Conservation (phyloP, 805 yeast genomes). For the Teunomyces tritomae region DNA sequence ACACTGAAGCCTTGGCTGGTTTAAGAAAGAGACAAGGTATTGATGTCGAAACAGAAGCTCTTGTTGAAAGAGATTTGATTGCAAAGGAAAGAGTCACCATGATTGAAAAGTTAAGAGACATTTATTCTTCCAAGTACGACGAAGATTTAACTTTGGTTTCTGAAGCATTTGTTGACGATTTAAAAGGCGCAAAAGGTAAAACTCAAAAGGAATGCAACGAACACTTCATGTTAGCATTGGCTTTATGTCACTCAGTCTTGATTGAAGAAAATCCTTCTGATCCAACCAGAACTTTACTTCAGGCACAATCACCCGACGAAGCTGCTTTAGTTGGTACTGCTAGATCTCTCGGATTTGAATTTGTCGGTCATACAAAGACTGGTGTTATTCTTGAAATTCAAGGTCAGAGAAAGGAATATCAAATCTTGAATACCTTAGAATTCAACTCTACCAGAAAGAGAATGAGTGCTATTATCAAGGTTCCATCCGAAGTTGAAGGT, state of each 20-base stretch:
- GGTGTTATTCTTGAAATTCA: slow-evolving; percentile 68
- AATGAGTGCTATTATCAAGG: slow-evolving; percentile 78
- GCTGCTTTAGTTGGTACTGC: slow-evolving; percentile 84
- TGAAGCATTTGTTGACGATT: slow-evolving; percentile 60
- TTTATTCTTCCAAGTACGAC: slow-evolving; percentile 38
- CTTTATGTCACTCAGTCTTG: slow-evolving; percentile 76
- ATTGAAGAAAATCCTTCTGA: slow-evolving; percentile 63
- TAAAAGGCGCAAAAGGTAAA: slow-evolving; percentile 49
- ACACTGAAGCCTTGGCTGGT: slow-evolving; percentile 77
- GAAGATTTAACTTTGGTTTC: slow-evolving; percentile 72
- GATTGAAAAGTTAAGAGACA: slow-evolving; percentile 40
- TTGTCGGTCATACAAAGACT: slow-evolving; percentile 61
- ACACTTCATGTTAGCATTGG: slow-evolving; percentile 73
- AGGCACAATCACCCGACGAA: slow-evolving; percentile 86
- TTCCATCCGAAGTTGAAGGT: slow-evolving; percentile 43
- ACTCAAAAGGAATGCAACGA: slow-evolving; percentile 59
- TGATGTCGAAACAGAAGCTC: slow-evolving; percentile 52
- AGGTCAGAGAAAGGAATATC: slow-evolving; percentile 69
- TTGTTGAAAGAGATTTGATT: slow-evolving; percentile 40
- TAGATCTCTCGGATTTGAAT: slow-evolving; percentile 70
- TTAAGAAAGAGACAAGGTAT: slow-evolving; percentile 63
- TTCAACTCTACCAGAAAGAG: slow-evolving; percentile 84
- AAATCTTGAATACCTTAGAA: slow-evolving; percentile 67
- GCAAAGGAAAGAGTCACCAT: slow-evolving; percentile 43
- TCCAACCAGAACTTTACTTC: slow-evolving; percentile 53